A percentile compares a stretch with the other conserved stretches of the same genome.
These are phyloP conservation scores for Smithsoniella earleae DNA, from an alignment of 163 green algal species.

Conservation along the genomic window DNA sequence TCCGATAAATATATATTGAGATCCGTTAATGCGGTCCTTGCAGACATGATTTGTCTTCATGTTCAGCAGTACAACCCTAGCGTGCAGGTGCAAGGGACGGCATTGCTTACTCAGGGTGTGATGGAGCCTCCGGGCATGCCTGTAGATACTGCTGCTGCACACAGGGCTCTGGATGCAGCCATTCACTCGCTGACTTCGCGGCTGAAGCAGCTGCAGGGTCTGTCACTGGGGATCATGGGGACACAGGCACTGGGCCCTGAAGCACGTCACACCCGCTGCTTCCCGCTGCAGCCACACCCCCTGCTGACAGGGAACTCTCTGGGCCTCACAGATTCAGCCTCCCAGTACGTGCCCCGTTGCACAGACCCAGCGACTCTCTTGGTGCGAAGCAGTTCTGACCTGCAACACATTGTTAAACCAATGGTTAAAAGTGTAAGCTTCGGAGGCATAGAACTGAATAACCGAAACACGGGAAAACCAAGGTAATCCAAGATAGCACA, in stretches of 20 bases:
- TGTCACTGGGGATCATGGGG: neutral
- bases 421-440: no score
- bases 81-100: constrained; percentile 10
- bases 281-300: constrained; percentile 22
- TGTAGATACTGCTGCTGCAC: neutral
- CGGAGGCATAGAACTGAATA: no score
- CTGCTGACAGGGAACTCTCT: no score
- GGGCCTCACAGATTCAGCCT: neutral
- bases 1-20: no score
- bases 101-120: neutral
- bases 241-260: neutral
- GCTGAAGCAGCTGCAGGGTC: constrained; percentile 24
- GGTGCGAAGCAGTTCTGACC: neutral
- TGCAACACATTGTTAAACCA: no score
- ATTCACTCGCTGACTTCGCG: neutral
- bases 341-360: neutral
- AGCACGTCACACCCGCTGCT: neutral
- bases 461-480: no score
- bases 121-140: neutral
- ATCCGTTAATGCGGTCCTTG: neutral
- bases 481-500: no score
- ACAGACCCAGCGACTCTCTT: neutral
- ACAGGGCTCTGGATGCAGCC: constrained; percentile 10
- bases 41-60: neutral
- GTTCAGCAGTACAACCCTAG: neutral